Base-by-base conservation (phyloP, 2,329 filamentous ascomycete genomes). In the Chaetomiaceae sp. region DNA sequence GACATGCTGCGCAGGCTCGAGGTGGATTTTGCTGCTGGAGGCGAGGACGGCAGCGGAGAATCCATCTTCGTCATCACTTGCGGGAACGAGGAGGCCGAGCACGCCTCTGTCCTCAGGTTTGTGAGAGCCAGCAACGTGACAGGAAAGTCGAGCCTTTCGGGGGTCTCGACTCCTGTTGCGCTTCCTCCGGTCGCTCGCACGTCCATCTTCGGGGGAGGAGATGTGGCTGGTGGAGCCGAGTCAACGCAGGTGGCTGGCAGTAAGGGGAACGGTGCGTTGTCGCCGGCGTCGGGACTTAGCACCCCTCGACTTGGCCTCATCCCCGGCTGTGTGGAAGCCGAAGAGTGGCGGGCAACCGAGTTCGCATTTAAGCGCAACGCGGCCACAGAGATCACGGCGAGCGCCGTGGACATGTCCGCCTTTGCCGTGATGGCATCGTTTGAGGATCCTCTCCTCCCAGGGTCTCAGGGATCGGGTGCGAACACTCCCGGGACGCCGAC, bases 1-100 rank as follows among this genome's bases (percentile, higher is more conserved):
- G 88, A 97, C 62, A 97, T 97, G 91, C 83, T 83, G 47, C 81
- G 90, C 54, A 83, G 75, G 55, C 72, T 97, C 3, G 86, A 93
- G 61, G 89, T 96, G 2, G 93, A 99, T 64, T 97, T 96, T 68
- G 86, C 86, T 35, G 83, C 81, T 17, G 88, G 91, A 58, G 87
- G 93, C 68, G 80, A 81, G n/a, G 73, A 81, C 48, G 81, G 83
- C 43, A 85, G 83, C 21, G 90, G 90, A 17, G 92, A 96, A 67
- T 78, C 76, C 14, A 72, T 95, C 34, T 75, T 95, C 21, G 77
- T 95, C 3, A 76, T 96, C 41, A 76, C 82, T 30, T 86, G 85
- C 61, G 89, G 88, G 1, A 67, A 82, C n/a, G 79, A 81, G 23
- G 79, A 86, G 55, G 75, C 75, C 6, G 69, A 73, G 27, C 67